These are phyloP conservation scores for Phialocephala sp. DNA, from an alignment of 2,329 filamentous ascomycete species.

Conservation along the genomic window DNA sequence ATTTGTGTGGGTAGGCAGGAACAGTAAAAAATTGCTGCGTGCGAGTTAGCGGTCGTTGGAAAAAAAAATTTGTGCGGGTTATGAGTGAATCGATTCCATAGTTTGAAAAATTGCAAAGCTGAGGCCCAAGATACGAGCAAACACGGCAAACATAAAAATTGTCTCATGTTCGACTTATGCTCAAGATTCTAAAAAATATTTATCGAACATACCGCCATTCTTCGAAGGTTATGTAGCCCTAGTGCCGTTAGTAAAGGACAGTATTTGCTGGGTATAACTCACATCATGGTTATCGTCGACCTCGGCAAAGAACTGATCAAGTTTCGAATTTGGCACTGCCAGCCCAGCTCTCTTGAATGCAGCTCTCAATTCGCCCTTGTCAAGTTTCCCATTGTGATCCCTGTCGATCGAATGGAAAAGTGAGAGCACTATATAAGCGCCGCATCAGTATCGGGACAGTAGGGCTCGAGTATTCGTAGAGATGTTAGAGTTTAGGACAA, in stretches of 20 bases:
- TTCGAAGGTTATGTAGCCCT: constrained; percentile 76
- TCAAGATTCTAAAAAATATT: constrained; percentile 32
- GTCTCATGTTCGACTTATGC: not conserved
- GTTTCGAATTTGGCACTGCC: constrained; percentile 74
- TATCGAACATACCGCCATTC: constrained; percentile 84
- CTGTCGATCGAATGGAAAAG: constrained; percentile 89
- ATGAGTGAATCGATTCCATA: not conserved
- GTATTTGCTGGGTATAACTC: constrained; percentile 11
- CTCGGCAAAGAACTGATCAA: constrained; percentile 86
- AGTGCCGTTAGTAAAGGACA: constrained; percentile 38
- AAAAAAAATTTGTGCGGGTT: too few relatives aligned
- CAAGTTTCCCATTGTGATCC: constrained; percentile 83
- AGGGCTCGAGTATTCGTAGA: not conserved
- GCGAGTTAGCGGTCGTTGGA: constrained; percentile 14
- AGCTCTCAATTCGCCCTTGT: constrained; percentile 79
- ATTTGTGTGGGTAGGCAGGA: constrained; percentile 72
- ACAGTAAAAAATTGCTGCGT: constrained; percentile 86
- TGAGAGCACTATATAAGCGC: constrained; percentile 57
- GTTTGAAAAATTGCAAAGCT: not conserved
- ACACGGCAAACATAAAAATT: not conserved
- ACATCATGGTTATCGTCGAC: constrained; percentile 86
- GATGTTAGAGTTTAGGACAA: not conserved
- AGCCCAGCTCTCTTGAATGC: constrained; percentile 83
- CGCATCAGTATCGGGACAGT: not conserved
- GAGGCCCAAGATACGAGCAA: not conserved